Percentiles rank a stretch among this genome's conserved stretches.
phyloP scores from a whole-genome alignment of 805 yeast genomes.

The Pichia cephalocereana region DNA sequence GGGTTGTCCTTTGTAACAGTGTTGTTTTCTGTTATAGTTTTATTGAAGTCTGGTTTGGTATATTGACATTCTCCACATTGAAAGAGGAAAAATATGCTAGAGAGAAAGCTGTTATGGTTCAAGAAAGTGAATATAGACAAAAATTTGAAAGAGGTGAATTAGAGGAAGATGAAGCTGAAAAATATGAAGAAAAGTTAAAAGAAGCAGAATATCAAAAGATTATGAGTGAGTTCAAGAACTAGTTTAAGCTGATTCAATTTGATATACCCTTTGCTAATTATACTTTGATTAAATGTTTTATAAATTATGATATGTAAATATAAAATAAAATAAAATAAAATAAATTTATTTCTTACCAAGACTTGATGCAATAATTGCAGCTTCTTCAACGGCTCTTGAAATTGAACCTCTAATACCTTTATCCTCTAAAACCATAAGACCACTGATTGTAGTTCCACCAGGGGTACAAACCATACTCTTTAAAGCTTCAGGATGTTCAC shows the following conservation, averaged over 20 bases:
- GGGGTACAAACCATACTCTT: constrained; percentile 91
- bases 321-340: not conserved
- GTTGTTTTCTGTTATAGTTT: constrained; percentile 51
- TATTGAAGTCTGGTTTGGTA: constrained; percentile 62
- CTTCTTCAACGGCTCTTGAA: constrained; percentile 82
- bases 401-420: constrained; percentile 81
- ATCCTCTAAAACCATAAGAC: constrained; percentile 86
- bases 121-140: constrained; percentile 16
- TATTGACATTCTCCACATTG: constrained; percentile 49
- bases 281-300: no score
- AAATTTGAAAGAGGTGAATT: constrained; percentile 23
- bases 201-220: constrained; percentile 24
- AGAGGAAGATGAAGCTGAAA: constrained; percentile 12
- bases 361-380: constrained; percentile 68
- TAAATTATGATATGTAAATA: not conserved
- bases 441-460: constrained; percentile 97
- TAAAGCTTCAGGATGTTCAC: constrained; percentile 80
- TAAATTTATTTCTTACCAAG: constrained; percentile 40
- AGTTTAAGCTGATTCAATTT: not conserved
- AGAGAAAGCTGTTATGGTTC: constrained; percentile 25
- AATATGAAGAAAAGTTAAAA: constrained; percentile 17
- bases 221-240: constrained; percentile 22
- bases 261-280: not conserved
- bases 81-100: constrained; percentile 54
- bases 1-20: constrained; percentile 47